phyloP scores from a whole-genome alignment of 106 monocot species.

The Dioscorea dumetorum region DNA sequence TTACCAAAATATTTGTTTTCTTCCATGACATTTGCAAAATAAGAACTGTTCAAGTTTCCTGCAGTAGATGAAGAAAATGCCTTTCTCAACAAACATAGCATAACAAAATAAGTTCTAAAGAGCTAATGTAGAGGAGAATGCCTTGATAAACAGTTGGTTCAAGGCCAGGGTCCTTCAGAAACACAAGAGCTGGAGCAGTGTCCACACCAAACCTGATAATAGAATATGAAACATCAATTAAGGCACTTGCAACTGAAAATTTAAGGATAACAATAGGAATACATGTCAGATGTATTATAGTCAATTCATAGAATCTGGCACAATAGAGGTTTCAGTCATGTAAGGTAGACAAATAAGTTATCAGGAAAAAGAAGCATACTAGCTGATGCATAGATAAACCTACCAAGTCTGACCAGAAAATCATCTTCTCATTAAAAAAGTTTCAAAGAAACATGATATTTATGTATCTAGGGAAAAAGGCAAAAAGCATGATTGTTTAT shows the following conservation, averaged over 20 bases:
- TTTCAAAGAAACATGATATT: background rate
- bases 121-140: constrained; percentile 15
- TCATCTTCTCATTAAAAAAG: background rate
- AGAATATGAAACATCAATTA: background rate
- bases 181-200: constrained; percentile 78
- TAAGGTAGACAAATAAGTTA: background rate
- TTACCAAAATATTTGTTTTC: constrained; percentile 79
- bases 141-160: constrained; percentile 82
- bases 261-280: background rate
- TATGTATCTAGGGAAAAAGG: background rate
- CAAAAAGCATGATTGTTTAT: background rate
- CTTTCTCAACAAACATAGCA: background rate
- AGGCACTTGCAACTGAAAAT: background rate
- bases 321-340: background rate
- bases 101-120: background rate
- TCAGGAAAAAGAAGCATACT: background rate
- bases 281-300: background rate
- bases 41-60: constrained; percentile 61
- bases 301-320: background rate
- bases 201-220: constrained; percentile 74
- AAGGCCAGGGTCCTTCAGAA: constrained; percentile 67
- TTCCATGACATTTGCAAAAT: constrained; percentile 58
- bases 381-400: background rate
- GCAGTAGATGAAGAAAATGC: constrained; percentile 12
- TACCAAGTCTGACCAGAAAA: background rate